Base-by-base conservation (phyloP, 1,139 yeast genomes). In the Kurtzmaniella quercitrusa region DNA sequence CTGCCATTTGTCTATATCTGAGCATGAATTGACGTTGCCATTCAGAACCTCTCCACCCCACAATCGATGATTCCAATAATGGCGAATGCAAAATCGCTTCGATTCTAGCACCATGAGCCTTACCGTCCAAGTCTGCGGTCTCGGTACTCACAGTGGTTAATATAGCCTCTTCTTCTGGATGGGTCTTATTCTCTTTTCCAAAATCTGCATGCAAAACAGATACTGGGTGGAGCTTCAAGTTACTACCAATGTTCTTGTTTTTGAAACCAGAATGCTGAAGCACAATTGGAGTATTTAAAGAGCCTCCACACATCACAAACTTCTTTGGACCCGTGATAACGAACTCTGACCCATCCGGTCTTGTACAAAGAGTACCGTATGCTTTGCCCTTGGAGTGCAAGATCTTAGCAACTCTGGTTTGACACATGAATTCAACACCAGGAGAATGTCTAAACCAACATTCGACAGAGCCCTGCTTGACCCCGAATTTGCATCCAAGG, bases 181-280 rank as follows among this genome's bases (percentile, higher is more conserved):
- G 60, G 2, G 69, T 59, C 11, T 59, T 57, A 10, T 59, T 59
- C 0, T 65, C 69, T 18, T 50, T 51, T 11, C 70, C 72, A 53
- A 69, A 75, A 46, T 70, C 73, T 0, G 80, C 84, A 45, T 61
- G 56, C 2, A 74, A 53, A 4, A 60, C 57, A 0, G 73, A 63
- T 2, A 66, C 73, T 1, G 85, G 85, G 53, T 80, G 85, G 38
- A 79, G 64, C 52, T 75, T 76, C 51, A 80, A 69, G 47, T 79
- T 77, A 17, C 58, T 52, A 38, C 85, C 85, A 55, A 80, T 79
- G 51, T 77, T 65, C 50, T 65, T 70, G 56, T 79, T 79, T 48
- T 61, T 70, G 62, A 79, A 79, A 0, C 80, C 79, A 1, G 83
- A 77, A 37, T 73, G 65, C 53, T 68, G 67, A 44, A 79, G 66